Conservation (phyloP, 345 rosid genomes). For the Gossypium arboreum region DNA sequence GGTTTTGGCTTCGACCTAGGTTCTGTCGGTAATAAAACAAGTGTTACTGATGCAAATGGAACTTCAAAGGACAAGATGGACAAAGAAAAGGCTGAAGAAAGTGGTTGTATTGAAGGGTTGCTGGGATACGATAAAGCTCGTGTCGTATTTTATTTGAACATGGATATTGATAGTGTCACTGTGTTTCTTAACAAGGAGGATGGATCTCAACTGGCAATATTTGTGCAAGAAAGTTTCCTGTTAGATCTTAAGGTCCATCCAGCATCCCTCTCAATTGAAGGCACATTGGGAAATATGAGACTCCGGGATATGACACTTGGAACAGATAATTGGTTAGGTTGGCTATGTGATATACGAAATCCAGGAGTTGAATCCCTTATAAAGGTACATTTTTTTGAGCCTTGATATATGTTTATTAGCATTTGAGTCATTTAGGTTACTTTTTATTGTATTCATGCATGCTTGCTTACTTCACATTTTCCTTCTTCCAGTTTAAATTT, state of each 20-base stretch:
- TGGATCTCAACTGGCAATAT: slow-evolving; percentile 89
- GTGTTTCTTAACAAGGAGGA: slow-evolving; percentile 94
- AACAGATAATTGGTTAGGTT: slow-evolving; percentile 69
- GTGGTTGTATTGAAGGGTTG: slow-evolving; percentile 71
- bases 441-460: neutral
- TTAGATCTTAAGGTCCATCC: slow-evolving; percentile 96
- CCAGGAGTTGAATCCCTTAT: slow-evolving; percentile 93
- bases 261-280: slow-evolving; percentile 81
- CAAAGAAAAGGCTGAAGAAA: slow-evolving; percentile 66
- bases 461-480: slow-evolving; percentile 14
- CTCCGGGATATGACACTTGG: slow-evolving; percentile 90
- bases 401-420: slow-evolving; percentile 8
- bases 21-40: slow-evolving; percentile 29
- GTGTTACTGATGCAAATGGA: slow-evolving; percentile 29
- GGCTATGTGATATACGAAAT: slow-evolving; percentile 98
- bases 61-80: slow-evolving; percentile 38
- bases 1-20: slow-evolving; percentile 84
- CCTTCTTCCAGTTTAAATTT: slow-evolving; percentile 74
- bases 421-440: slow-evolving; percentile 11
- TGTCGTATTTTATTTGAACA: slow-evolving; percentile 74
- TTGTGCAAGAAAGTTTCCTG: slow-evolving; percentile 87
- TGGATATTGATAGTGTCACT: slow-evolving; percentile 87
- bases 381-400: slow-evolving; percentile 38
- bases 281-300: slow-evolving; percentile 92
- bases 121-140: slow-evolving; percentile 94